Evolutionary conservation across 495 filamentous ascomycete genomes (phyloP).

Genomic region (Podospora fimiseda): DNA sequence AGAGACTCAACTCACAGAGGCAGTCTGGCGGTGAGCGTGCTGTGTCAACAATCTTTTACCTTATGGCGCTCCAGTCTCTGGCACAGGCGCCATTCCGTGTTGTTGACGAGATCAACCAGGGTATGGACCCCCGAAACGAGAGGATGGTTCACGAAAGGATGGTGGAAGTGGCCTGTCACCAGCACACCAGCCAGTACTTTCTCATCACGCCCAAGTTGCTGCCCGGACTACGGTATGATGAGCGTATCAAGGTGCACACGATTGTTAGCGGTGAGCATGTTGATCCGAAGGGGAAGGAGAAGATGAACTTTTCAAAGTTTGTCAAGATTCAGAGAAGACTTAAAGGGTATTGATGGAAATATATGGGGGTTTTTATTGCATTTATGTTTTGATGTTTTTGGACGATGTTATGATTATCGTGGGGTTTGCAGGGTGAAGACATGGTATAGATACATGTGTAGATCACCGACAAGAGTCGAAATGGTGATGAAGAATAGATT

Average conservation of each 20-base stretch:
- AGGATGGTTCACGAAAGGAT: constrained; percentile 94
- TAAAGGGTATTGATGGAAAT: constrained; percentile 8
- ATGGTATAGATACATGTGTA: too few species aligned
- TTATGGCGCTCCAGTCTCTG: constrained; percentile 94
- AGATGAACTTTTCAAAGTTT: constrained; percentile 52
- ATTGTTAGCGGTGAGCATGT: constrained; percentile 92
- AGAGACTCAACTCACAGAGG: constrained; percentile 79
- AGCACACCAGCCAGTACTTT: constrained; percentile 73
- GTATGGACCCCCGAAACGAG: constrained; percentile 98
- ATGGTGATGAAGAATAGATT: too few species aligned
- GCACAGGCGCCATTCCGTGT: constrained; percentile 97
- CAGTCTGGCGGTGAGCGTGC: constrained; percentile 96
- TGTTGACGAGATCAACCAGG: constrained; percentile 99
- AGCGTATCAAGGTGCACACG: constrained; percentile 85
- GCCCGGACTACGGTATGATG: constrained; percentile 74
- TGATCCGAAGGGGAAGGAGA: constrained; percentile 42
- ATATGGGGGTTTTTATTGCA: neutral
- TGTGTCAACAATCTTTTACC: constrained; percentile 97
- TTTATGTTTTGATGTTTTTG: neutral
- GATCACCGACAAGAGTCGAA: too few species aligned
- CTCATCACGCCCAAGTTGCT: constrained; percentile 98
- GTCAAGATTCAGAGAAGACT: constrained; percentile 39
- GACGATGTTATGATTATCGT: too few species aligned
- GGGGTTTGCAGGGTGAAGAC: too few species aligned
- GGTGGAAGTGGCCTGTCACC: constrained; percentile 84